phyloP scores from a whole-genome alignment of 768 basidiomycete genomes.

The Chalciporus piperatus region DNA sequence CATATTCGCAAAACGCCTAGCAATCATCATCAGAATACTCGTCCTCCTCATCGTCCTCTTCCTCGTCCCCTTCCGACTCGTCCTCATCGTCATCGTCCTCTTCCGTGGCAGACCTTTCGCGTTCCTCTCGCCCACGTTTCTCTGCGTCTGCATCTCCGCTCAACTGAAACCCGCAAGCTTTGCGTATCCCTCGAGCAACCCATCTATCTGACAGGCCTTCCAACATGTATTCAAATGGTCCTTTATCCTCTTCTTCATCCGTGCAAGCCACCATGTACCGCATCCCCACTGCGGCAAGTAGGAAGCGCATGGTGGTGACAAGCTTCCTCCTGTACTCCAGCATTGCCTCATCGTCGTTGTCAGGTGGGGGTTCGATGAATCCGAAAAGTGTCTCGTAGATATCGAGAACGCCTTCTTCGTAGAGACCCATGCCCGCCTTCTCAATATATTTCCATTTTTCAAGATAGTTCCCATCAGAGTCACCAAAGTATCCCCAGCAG shows the following conservation, averaged over 20 bases:
- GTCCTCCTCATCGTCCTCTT: too few relatives aligned
- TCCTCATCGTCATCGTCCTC: too few relatives aligned
- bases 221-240: background rate
- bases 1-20: too few relatives aligned
- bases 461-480: background rate
- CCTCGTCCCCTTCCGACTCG: too few relatives aligned
- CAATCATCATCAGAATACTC: too few relatives aligned
- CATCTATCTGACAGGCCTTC: constrained; percentile 14
- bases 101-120: background rate
- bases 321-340: constrained; percentile 4
- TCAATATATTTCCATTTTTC: background rate
- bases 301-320: constrained; percentile 3
- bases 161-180: constrained; percentile 14
- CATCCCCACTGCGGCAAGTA: constrained; percentile 12
- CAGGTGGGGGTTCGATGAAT: constrained; percentile 1
- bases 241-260: constrained; percentile 2
- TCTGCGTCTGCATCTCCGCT: background rate
- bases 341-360: background rate
- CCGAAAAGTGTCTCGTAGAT: background rate
- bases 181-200: constrained; percentile 12
- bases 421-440: constrained; percentile 1
- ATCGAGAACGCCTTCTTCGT: background rate
- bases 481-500: background rate
- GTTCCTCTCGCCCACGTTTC: background rate
- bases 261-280: constrained; percentile 10